These are phyloP conservation scores for Monosporozyma unispora DNA, from an alignment of 805 yeast species.

Conservation along the genomic window DNA sequence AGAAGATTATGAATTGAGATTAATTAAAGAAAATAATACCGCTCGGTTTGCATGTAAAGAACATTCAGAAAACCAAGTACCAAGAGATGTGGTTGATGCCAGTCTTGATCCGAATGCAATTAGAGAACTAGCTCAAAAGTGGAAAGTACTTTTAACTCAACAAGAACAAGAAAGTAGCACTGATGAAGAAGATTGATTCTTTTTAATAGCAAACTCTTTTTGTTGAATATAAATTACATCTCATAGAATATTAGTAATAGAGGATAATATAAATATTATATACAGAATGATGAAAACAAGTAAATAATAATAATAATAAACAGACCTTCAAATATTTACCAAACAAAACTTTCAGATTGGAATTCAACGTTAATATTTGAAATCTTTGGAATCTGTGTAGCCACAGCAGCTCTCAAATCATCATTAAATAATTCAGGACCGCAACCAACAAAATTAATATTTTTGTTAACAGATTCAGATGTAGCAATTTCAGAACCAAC, in stretches of 20 bases:
- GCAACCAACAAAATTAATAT: constrained; percentile 50
- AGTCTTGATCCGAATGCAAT: constrained; percentile 57
- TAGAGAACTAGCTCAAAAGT: constrained; percentile 56
- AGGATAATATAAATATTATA: neutral
- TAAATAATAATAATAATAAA: too few species aligned
- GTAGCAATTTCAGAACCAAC: constrained; percentile 30
- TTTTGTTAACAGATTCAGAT: constrained; percentile 32
- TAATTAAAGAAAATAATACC: constrained; percentile 59
- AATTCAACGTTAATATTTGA: constrained; percentile 25
- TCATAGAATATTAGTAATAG: neutral
- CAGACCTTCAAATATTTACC: too few species aligned
- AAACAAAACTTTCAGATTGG: constrained; percentile 29
- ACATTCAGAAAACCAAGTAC: constrained; percentile 86
- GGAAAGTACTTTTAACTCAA: constrained; percentile 37
- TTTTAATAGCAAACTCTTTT: neutral
- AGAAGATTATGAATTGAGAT: constrained; percentile 45
- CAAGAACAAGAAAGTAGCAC: constrained; percentile 19
- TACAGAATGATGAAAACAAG: neutral
- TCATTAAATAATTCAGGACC: constrained; percentile 58
- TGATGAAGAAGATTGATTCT: constrained; percentile 2
- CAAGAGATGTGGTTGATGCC: constrained; percentile 84
- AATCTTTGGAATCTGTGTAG: constrained; percentile 28
- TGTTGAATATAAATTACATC: neutral
- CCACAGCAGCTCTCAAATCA: constrained; percentile 40
- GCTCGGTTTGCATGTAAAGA: constrained; percentile 74